These are phyloP conservation scores for Colletotrichum shisoi DNA, from an alignment of 2,329 filamentous ascomycete species.

Conservation along the genomic window DNA sequence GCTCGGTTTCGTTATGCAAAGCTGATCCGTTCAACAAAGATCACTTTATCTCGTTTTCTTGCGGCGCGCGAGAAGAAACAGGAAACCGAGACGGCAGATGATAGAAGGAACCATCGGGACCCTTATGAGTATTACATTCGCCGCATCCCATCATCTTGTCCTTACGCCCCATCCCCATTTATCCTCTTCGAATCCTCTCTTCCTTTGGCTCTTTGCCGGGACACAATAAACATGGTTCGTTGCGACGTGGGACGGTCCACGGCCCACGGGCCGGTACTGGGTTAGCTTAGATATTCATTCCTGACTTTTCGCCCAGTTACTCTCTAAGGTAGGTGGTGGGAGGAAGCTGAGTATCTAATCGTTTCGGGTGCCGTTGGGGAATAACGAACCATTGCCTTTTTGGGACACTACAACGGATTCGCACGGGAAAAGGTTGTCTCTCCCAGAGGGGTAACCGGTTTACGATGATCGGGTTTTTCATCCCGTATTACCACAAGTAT, in stretches of 20 bases:
- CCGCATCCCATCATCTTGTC: conserved; percentile 10
- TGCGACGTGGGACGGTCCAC: background rate
- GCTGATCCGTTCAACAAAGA: background rate
- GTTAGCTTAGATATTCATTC: background rate
- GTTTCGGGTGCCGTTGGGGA: conserved; percentile 34
- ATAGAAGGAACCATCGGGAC: background rate
- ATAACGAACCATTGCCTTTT: conserved; percentile 20
- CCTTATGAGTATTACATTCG: conserved; percentile 15
- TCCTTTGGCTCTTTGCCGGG: background rate
- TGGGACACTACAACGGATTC: background rate
- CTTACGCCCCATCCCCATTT: background rate
- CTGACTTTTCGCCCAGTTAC: conserved; percentile 21
- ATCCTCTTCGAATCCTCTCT: conserved; percentile 1
- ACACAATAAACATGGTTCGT: background rate
- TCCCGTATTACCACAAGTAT: conserved; percentile 18
- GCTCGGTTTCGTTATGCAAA: background rate
- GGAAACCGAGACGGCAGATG: background rate
- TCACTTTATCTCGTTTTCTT: conserved; percentile 12
- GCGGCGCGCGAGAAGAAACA: background rate
- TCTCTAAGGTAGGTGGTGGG: conserved; percentile 11
- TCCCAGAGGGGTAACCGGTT: conserved; percentile 3
- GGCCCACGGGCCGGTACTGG: conserved; percentile 9
- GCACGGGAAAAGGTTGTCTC: conserved; percentile 5
- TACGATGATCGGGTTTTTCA: conserved; percentile 2
- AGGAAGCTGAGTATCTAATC: conserved; percentile 9